A percentile compares a stretch with the other conserved stretches of the same genome.
Conservation (phyloP, 1,284 basidiomycete species). For the Termitomyces sp. region DNA sequence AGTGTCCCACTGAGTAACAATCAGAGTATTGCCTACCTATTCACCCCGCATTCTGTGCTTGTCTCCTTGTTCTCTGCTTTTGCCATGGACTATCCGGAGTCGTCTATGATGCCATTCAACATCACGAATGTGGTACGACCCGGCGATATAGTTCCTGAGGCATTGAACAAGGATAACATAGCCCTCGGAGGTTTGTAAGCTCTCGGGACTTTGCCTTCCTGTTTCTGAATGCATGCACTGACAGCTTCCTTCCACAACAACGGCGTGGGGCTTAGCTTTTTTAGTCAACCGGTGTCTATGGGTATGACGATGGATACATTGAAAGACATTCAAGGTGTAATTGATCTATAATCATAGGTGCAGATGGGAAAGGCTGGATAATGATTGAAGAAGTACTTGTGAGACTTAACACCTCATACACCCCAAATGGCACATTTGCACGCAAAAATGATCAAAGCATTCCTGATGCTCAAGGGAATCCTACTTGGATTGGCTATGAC, state of each 20-base stretch:
- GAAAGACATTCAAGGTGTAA: neutral
- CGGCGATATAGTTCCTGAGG: constrained; percentile 22
- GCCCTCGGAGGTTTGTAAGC: constrained; percentile 20
- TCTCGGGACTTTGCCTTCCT: neutral
- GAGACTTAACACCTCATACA: constrained; percentile 34
- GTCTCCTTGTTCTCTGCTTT: constrained; percentile 29
- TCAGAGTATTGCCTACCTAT: constrained; percentile 30
- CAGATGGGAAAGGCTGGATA: constrained; percentile 30
- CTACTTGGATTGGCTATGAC: constrained; percentile 35
- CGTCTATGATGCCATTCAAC: constrained; percentile 18
- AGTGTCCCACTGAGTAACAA: constrained; percentile 22
- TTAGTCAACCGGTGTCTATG: constrained; percentile 27
- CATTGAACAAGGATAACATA: constrained; percentile 23
- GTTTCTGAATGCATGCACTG: neutral
- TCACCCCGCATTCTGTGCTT: constrained; percentile 30
- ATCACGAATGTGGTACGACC: constrained; percentile 15
- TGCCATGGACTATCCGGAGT: constrained; percentile 25
- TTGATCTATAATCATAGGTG: constrained; percentile 17
- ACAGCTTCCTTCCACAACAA: constrained; percentile 29
- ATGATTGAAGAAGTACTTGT: constrained; percentile 36
- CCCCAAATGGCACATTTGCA: constrained; percentile 32
- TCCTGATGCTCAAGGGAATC: constrained; percentile 24
- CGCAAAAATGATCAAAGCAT: constrained; percentile 19
- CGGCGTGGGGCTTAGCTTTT: constrained; percentile 32
- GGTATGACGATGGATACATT: constrained; percentile 18